Evolutionary conservation across 768 basidiomycete species (phyloP).

Genomic region (Tulasnella sp.): DNA sequence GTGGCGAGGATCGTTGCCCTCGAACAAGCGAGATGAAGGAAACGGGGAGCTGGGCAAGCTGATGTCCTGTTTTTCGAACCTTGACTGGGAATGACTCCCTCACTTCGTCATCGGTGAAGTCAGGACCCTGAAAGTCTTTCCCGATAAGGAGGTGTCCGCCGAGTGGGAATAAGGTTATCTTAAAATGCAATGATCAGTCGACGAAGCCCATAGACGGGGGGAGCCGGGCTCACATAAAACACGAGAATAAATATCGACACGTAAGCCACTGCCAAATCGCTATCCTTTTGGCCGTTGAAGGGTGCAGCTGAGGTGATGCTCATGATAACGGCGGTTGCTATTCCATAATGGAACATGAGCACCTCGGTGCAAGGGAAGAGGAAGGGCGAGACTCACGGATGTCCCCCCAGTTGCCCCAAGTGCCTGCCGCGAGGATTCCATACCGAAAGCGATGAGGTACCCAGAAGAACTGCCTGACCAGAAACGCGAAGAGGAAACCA

Average conservation of each 20-base stretch:
- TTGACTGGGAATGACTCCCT: slow-evolving; percentile 34
- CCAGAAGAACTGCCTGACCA: slow-evolving; percentile 59
- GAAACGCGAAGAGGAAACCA: slow-evolving; percentile 47
- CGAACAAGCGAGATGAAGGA: background rate
- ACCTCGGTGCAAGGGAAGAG: background rate
- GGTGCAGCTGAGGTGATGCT: slow-evolving; percentile 54
- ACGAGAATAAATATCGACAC: slow-evolving; percentile 54
- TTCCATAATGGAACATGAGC: background rate
- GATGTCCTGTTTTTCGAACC: background rate
- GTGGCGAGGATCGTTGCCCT: background rate
- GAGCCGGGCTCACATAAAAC: slow-evolving; percentile 40
- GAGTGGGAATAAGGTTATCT: slow-evolving; percentile 60
- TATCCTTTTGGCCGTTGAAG: slow-evolving; percentile 51
- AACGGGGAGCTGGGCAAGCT: background rate
- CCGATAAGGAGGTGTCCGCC: slow-evolving; percentile 47
- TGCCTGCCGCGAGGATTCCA: slow-evolving; percentile 61
- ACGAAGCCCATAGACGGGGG: slow-evolving; percentile 1
- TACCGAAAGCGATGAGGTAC: slow-evolving; percentile 70
- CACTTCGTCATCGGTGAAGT: slow-evolving; percentile 51
- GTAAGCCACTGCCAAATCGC: slow-evolving; percentile 58
- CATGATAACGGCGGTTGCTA: slow-evolving; percentile 59
- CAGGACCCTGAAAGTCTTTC: slow-evolving; percentile 59
- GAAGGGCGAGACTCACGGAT: slow-evolving; percentile 43
- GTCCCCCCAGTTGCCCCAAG: slow-evolving; percentile 62
- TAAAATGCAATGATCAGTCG: background rate